phyloP scores from a whole-genome alignment of 495 filamentous ascomycete genomes.

The Neurospora sp. region DNA sequence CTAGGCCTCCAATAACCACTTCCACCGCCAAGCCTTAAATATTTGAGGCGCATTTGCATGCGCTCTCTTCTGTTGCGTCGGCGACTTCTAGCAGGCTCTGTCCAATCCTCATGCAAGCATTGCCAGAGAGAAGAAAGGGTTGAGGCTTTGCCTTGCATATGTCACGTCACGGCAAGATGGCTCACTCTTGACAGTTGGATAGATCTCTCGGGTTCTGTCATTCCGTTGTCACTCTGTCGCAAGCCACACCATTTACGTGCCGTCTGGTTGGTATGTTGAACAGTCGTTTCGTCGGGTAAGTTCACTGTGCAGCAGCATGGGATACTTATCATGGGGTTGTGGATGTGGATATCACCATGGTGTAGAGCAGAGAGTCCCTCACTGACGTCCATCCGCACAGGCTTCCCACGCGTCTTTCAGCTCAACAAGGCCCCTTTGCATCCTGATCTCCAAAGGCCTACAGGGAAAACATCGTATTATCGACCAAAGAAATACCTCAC shows the following conservation, averaged over 20 bases:
- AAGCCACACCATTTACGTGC: background rate
- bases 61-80: background rate
- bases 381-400: background rate
- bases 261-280: background rate
- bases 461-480: background rate
- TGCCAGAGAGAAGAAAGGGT: background rate
- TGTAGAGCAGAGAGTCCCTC: background rate
- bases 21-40: background rate
- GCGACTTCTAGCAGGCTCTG: background rate
- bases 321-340: background rate
- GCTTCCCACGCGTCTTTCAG: background rate
- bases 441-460: background rate
- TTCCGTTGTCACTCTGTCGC: background rate
- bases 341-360: background rate
- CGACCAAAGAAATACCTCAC: background rate
- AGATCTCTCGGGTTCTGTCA: background rate
- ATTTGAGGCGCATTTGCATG: background rate
- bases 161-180: background rate
- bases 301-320: background rate
- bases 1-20: background rate
- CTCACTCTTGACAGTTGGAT: background rate
- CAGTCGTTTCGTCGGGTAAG: background rate
- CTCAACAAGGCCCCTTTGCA: background rate
- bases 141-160: background rate
- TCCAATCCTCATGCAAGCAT: background rate